A percentile compares a stretch with the other conserved stretches of the same genome.
Evolutionary conservation across 1,284 basidiomycete genomes (phyloP).

Genomic region (Pterulicium gracile): DNA sequence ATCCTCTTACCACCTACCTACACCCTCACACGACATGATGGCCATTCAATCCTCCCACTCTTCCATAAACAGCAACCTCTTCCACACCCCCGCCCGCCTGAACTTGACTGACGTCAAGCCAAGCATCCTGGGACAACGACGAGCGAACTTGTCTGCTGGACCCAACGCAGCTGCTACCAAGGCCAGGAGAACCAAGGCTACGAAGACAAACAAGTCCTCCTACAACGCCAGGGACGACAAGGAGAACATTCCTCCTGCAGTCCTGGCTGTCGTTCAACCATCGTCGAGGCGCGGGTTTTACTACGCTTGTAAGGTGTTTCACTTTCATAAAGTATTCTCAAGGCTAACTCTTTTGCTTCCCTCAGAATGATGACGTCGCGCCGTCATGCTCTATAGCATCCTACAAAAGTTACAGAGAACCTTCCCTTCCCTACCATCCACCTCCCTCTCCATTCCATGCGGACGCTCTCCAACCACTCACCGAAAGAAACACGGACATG

Average conservation of each 20-base stretch:
- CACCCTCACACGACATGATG: not conserved
- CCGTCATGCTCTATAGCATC: no score
- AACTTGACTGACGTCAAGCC: not conserved
- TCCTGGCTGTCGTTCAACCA: not conserved
- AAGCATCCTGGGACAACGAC: not conserved
- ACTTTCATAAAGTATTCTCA: no score
- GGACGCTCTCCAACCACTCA: no score
- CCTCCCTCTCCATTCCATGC: no score
- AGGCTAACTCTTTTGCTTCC: no score
- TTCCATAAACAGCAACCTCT: not conserved
- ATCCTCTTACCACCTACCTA: not conserved
- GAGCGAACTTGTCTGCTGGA: not conserved
- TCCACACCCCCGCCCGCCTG: not conserved
- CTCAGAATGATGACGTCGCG: no score
- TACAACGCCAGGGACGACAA: not conserved
- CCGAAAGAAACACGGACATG: no score
- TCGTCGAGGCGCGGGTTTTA: not conserved
- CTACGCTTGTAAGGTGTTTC: not conserved
- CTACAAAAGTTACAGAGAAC: no score
- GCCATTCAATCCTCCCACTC: not conserved
- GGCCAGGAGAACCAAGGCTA: not conserved
- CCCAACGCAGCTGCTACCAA: not conserved
- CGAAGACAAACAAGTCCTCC: not conserved
- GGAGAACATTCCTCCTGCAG: not conserved
- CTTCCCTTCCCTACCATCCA: no score